Base-by-base conservation (phyloP, 257 asterid species). In the Scutellaria baicalensis region DNA sequence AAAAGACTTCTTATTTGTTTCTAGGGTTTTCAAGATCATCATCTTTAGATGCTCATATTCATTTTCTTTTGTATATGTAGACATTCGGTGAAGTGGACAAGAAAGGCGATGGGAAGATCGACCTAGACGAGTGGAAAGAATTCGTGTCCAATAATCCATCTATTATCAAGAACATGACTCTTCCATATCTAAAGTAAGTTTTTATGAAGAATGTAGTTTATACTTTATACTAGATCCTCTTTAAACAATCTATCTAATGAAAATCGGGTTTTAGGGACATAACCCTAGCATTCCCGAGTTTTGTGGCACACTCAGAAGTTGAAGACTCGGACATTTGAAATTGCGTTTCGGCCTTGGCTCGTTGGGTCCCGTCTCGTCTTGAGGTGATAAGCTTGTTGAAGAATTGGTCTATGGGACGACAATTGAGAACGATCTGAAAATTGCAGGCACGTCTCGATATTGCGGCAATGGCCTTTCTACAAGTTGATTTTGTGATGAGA, bases 241-340 rank as follows among this genome's bases (percentile, higher is more conserved):
- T 9, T 16, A 9, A 44, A 18, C 48, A 45, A 16, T 38, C 8
- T 44, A 45, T 21, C 51, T 6, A 31, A n/a, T 35, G 12, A 71
- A 23, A 42, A 43, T 36, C 6, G 40, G 21, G 5, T 55, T 59
- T 59, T 79, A 90, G 95, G 91, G 96, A 91, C 61, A 84, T 89
- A 73, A 82, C 97, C 16, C 63, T 87, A 49, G 87, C 93, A 52
- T 91, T 91, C 73, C 97, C 97, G 12, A 91, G 97, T 83, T 89
- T 89, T 51, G 91, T 89, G 64, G 64, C 79, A 31, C 64, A 56
- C 68, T 72, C 88, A 36, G 96, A 89, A 71, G 73, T 78, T 4
- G 95, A 87, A 55, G 95, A 88, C 71, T 82, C 78, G 23, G 92
- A 88, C 4, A 31, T 82, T 31, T 86, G 59, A 82, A 50, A 67